phyloP scores from a whole-genome alignment of 805 yeast species.

The Starmerella potacharoeniae region DNA sequence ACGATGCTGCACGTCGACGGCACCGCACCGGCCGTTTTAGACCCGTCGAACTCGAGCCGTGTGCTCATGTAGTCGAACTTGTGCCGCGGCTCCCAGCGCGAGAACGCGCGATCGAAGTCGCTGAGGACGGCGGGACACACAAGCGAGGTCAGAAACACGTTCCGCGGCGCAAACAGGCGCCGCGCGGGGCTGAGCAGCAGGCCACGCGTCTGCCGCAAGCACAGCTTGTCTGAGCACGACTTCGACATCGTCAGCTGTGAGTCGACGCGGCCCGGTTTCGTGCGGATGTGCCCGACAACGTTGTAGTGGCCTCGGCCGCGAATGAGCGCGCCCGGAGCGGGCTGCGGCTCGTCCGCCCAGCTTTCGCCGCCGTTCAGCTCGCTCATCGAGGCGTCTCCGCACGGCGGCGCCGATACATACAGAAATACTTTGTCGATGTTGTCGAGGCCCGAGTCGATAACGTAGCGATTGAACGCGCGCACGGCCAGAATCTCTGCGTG shows the following conservation, averaged over 20 bases:
- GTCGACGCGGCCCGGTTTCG: slow-evolving; percentile 87
- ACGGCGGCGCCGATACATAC: slow-evolving; percentile 20
- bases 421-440: slow-evolving; percentile 15
- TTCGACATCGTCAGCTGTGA: slow-evolving; percentile 62
- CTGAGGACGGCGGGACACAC: slow-evolving; percentile 23
- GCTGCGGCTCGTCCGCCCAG: slow-evolving; percentile 11
- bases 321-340: slow-evolving; percentile 8
- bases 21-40: slow-evolving; percentile 7
- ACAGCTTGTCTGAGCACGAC: slow-evolving; percentile 80
- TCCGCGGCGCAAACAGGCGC: slow-evolving; percentile 19
- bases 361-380: slow-evolving; percentile 34
- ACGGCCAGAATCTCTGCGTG: slow-evolving; percentile 81
- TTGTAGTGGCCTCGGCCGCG: slow-evolving; percentile 21
- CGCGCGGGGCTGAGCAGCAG: slow-evolving; percentile 26
- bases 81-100: slow-evolving; percentile 16
- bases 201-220: slow-evolving; percentile 43
- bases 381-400: slow-evolving; percentile 39
- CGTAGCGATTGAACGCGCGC: slow-evolving; percentile 53
- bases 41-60: slow-evolving; percentile 10
- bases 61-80: slow-evolving; percentile 13
- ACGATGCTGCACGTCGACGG: slow-evolving; percentile 17
- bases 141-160: slow-evolving; percentile 23
- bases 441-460: slow-evolving; percentile 29
- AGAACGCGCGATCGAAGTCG: slow-evolving; percentile 29
- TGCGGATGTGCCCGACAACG: slow-evolving; percentile 55